A percentile compares a stretch with the other conserved stretches of the same genome.
These are phyloP conservation scores for Cladophialophora chaetospira DNA, from an alignment of 2,329 filamentous ascomycete genomes.

Conservation along the genomic window DNA sequence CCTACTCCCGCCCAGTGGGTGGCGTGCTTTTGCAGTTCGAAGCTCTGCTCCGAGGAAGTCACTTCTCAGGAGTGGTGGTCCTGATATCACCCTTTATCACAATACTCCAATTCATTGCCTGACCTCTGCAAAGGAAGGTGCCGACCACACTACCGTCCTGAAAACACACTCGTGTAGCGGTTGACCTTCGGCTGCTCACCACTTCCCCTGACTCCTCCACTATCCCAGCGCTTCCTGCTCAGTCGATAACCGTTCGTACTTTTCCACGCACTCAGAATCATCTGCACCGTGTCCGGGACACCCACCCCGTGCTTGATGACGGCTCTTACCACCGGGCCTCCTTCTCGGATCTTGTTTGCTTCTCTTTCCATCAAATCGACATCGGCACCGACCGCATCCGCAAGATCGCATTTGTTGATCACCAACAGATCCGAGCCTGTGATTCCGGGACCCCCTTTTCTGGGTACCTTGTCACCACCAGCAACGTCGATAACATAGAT, in stretches of 20 bases:
- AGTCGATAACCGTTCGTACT: constrained; percentile 70
- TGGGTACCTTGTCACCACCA: constrained; percentile 92
- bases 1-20: too few relatives aligned
- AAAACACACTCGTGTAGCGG: constrained; percentile 16
- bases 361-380: constrained; percentile 92
- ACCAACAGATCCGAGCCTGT: constrained; percentile 92
- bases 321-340: constrained; percentile 91
- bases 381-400: constrained; percentile 87
- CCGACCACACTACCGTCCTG: not conserved
- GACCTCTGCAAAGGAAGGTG: too few relatives aligned
- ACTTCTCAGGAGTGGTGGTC: too few relatives aligned
- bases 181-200: constrained; percentile 29
- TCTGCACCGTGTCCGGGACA: constrained; percentile 80
- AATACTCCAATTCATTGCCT: too few relatives aligned
- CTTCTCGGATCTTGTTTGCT: constrained; percentile 90
- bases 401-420: constrained; percentile 96
- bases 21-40: too few relatives aligned
- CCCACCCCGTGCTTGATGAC: constrained; percentile 93
- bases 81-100: too few relatives aligned
- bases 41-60: too few relatives aligned
- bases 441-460: constrained; percentile 95
- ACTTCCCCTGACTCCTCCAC: constrained; percentile 39
- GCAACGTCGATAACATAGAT: constrained; percentile 98
- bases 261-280: constrained; percentile 92
- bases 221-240: constrained; percentile 48